Conservation (phyloP, 78 protist genomes). For the Trichosphaerium sp. region DNA sequence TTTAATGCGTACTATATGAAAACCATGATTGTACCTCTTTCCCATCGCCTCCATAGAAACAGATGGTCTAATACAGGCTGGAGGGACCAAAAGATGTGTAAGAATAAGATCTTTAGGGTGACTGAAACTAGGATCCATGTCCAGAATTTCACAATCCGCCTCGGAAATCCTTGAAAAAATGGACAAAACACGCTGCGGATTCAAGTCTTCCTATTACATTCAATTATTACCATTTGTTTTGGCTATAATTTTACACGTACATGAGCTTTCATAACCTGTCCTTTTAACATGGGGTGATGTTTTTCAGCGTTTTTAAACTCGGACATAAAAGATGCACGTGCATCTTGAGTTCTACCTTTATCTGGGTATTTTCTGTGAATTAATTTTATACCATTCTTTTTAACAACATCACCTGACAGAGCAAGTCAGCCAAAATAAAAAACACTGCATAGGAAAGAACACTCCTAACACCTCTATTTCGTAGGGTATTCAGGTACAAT, state of each 20-base stretch:
- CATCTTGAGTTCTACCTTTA: neutral
- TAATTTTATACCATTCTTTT: too few species aligned
- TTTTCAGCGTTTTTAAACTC: constrained; percentile 26
- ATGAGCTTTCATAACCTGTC: constrained; percentile 45
- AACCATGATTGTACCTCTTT: constrained; percentile 9
- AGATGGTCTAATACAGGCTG: constrained; percentile 91
- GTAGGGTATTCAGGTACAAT: too few species aligned
- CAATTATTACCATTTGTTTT: too few species aligned
- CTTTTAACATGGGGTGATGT: constrained; percentile 29
- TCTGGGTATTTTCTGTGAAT: too few species aligned
- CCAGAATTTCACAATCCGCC: constrained; percentile 65
- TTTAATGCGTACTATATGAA: neutral
- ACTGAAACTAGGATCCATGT: constrained; percentile 61
- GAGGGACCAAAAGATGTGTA: constrained; percentile 83
- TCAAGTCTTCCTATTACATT: constrained; percentile 82
- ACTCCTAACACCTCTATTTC: too few species aligned
- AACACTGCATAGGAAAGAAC: too few species aligned
- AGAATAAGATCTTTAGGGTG: constrained; percentile 71
- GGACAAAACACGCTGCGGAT: constrained; percentile 57
- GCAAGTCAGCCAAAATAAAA: too few species aligned
- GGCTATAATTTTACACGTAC: too few species aligned
- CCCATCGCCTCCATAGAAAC: constrained; percentile 67
- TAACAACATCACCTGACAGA: too few species aligned
- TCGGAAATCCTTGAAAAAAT: constrained; percentile 63
- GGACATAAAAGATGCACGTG: too few species aligned